phyloP scores from a whole-genome alignment of 345 rosid species.

The sweet orange (Citrus sinensis) region DNA sequence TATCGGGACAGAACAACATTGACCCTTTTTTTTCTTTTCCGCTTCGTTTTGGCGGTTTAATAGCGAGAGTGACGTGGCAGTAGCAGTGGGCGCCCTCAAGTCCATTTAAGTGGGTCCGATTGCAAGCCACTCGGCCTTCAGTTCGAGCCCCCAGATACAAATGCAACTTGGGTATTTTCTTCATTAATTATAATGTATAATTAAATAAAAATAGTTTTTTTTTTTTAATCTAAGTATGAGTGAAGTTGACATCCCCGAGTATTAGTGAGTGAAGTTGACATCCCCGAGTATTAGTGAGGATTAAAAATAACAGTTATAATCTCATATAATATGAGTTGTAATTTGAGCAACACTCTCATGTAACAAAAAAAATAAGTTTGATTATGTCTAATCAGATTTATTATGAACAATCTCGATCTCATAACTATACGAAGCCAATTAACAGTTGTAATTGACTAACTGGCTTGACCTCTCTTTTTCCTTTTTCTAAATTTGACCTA shows the following conservation, averaged over 20 bases:
- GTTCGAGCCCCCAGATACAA: no score
- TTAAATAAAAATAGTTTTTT: rapidly evolving
- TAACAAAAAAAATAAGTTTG: no score
- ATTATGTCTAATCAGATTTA: background rate
- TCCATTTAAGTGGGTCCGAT: background rate
- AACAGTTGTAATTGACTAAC: background rate
- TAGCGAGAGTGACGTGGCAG: background rate
- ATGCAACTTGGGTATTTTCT: rapidly evolving
- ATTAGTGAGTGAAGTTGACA: no score
- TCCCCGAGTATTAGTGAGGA: rapidly evolving
- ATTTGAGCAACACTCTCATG: rapidly evolving
- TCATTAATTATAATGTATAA: no score
- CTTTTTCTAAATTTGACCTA: no score
- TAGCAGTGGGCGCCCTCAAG: background rate
- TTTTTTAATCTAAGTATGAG: no score
- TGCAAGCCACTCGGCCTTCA: background rate
- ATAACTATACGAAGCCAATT: background rate
- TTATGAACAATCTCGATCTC: background rate
- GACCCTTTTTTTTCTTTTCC: background rate
- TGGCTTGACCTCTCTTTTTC: no score
- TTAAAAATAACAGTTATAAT: no score
- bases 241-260: rapidly evolving
- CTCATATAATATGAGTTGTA: rapidly evolving
- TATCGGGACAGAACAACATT: background rate
- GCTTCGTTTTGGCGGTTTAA: background rate